phyloP scores from a whole-genome alignment of 768 basidiomycete species.

The Lentinula boryana region DNA sequence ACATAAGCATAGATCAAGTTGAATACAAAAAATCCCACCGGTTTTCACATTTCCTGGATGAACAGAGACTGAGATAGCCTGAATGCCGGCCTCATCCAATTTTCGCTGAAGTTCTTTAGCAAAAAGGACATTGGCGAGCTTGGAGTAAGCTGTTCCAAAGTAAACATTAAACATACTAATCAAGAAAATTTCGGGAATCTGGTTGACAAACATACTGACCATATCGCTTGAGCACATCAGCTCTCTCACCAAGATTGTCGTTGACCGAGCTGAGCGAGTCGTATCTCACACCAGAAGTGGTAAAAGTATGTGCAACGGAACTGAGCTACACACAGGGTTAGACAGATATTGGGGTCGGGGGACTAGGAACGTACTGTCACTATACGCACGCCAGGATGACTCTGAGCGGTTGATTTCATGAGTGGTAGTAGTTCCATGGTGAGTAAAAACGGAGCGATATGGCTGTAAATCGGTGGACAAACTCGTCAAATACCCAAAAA shows the following conservation, averaged over 20 bases:
- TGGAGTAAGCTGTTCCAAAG: slow-evolving; percentile 28
- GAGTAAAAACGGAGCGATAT: slow-evolving; percentile 4
- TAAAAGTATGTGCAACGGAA: background rate
- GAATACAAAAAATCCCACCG: slow-evolving; percentile 12
- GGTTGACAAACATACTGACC: background rate
- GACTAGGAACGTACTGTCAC: background rate
- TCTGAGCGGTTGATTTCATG: slow-evolving; percentile 3
- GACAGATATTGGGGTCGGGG: background rate
- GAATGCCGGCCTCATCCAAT: slow-evolving; percentile 27
- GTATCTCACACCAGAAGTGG: background rate
- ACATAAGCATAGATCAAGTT: too few species aligned
- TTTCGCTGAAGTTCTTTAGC: slow-evolving; percentile 43
- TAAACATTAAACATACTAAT: slow-evolving; percentile 11
- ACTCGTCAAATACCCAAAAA: too few species aligned
- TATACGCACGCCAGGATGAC: slow-evolving; percentile 4
- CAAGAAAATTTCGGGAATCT: background rate
- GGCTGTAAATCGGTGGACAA: background rate
- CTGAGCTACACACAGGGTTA: background rate
- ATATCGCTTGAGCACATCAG: background rate
- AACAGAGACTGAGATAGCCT: slow-evolving; percentile 31
- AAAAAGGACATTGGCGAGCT: slow-evolving; percentile 45
- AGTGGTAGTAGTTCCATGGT: slow-evolving; percentile 5
- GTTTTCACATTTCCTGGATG: slow-evolving; percentile 38
- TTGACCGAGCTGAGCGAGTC: background rate
- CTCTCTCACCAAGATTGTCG: background rate